A percentile compares a stretch with the other conserved stretches of the same genome.
phyloP scores from a whole-genome alignment of 1,139 yeast species.

The Yamadazyma sp. region DNA sequence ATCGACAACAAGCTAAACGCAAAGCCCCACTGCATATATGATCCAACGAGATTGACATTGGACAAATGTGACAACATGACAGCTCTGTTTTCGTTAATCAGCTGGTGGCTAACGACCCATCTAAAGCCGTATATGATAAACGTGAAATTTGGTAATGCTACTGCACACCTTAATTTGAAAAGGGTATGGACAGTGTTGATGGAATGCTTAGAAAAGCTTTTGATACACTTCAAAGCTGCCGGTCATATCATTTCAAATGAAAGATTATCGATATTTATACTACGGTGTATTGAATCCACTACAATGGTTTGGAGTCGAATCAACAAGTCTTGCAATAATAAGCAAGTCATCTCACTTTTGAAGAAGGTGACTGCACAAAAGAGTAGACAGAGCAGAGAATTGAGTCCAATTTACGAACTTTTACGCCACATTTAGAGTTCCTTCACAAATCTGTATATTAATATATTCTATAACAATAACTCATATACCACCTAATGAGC shows the following conservation, averaged over 20 bases:
- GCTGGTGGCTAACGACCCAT: constrained; percentile 18
- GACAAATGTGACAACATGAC: constrained; percentile 18
- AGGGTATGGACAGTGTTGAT: constrained; percentile 13
- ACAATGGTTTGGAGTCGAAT: not conserved
- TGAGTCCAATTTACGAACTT: not conserved
- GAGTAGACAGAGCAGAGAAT: not conserved
- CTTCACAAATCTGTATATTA: not conserved
- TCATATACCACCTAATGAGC: constrained; percentile 16
- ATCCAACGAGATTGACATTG: constrained; percentile 13
- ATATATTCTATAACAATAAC: not conserved
- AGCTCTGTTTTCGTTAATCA: constrained; percentile 12
- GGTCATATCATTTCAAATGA: not conserved
- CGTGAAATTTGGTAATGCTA: constrained; percentile 10
- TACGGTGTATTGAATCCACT: not conserved
- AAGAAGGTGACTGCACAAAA: not conserved
- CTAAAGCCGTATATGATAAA: constrained; percentile 15
- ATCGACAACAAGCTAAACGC: constrained; percentile 21
- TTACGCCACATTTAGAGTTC: not conserved
- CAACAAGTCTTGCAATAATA: not conserved
- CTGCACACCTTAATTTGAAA: constrained; percentile 12
- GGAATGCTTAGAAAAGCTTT: constrained; percentile 7
- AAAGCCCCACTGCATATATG: constrained; percentile 9
- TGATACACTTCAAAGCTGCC: not conserved
- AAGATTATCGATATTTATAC: not conserved
- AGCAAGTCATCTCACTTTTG: not conserved